A percentile compares a stretch with the other conserved stretches of the same genome.
phyloP scores from a whole-genome alignment of 176 grass and related monocot species.

The Musa schizocarpa region DNA sequence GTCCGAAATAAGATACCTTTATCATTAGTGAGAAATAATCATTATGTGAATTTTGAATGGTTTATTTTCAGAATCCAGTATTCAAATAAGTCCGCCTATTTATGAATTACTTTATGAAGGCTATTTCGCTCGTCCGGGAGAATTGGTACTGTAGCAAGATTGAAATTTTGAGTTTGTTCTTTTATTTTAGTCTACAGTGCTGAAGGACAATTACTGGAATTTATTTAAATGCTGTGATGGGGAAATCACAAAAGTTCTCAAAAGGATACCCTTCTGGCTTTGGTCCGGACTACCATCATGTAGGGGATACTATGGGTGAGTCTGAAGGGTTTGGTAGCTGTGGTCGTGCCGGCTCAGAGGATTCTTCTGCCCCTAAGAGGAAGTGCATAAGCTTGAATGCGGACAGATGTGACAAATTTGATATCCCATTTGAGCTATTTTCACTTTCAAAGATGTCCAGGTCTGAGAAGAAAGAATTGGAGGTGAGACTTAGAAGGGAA shows the following conservation, averaged over 20 bases:
- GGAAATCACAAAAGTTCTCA: conserved; percentile 83
- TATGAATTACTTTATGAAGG: not conserved
- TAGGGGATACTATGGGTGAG: conserved; percentile 57
- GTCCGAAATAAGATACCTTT: not conserved
- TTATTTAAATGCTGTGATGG: conserved; percentile 49
- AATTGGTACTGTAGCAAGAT: not conserved
- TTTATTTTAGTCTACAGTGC: not conserved
- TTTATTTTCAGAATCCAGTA: not conserved
- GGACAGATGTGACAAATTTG: conserved; percentile 31
- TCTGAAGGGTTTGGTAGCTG: conserved; percentile 51
- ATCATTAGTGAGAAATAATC: not conserved
- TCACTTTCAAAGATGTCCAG: conserved; percentile 42
- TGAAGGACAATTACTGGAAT: not conserved
- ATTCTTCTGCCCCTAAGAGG: conserved; percentile 56
- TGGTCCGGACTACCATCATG: conserved; percentile 66
- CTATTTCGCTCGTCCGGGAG: not conserved
- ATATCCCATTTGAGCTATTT: conserved; percentile 39
- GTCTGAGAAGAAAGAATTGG: conserved; percentile 43
- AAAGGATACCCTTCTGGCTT: conserved; percentile 75
- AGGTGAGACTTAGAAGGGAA: conserved; percentile 45
- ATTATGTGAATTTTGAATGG: not conserved
- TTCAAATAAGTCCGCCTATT: not conserved
- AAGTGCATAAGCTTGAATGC: conserved; percentile 47
- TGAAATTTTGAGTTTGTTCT: not conserved
- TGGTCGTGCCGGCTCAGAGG: conserved; percentile 47